A percentile compares a stretch with the other conserved stretches of the same genome.
Evolutionary conservation across 306 rosid species (phyloP).

Genomic region (Fragaria ananassa): DNA sequence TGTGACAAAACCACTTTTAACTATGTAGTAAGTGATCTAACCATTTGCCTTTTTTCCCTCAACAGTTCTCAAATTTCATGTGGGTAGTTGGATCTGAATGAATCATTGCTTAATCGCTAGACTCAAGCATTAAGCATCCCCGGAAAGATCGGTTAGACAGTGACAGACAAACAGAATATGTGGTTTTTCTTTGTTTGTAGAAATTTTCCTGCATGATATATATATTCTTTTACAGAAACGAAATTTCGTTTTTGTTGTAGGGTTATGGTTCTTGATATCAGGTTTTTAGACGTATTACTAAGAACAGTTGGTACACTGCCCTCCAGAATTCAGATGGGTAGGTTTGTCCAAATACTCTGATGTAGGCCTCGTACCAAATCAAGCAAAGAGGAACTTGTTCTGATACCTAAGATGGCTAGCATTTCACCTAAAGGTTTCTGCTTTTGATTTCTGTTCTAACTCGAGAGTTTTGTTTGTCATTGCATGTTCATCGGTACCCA

Average conservation of each 20-base stretch:
- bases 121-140: conserved; percentile 25
- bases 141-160: background rate
- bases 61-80: conserved; percentile 38
- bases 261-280: conserved; percentile 28
- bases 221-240: conserved; percentile 39
- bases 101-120: conserved; percentile 29
- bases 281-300: conserved; percentile 5
- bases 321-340: conserved; percentile 12
- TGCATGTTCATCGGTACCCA: background rate
- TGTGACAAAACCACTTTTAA: background rate
- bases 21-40: conserved; percentile 9
- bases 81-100: conserved; percentile 29
- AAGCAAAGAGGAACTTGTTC: conserved; percentile 1
- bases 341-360: conserved; percentile 7
- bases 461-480: background rate
- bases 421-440: background rate
- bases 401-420: background rate
- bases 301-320: background rate
- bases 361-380: conserved; percentile 12
- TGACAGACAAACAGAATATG: conserved; percentile 33
- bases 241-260: conserved; percentile 44
- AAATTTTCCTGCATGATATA: conserved; percentile 27
- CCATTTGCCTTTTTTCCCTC: conserved; percentile 9
- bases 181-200: conserved; percentile 21
- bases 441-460: background rate